Evolutionary conservation across 495 filamentous ascomycete species (phyloP), one percentile per base, ranked within the genome.

Genomic region (Letharia lupina): DNA sequence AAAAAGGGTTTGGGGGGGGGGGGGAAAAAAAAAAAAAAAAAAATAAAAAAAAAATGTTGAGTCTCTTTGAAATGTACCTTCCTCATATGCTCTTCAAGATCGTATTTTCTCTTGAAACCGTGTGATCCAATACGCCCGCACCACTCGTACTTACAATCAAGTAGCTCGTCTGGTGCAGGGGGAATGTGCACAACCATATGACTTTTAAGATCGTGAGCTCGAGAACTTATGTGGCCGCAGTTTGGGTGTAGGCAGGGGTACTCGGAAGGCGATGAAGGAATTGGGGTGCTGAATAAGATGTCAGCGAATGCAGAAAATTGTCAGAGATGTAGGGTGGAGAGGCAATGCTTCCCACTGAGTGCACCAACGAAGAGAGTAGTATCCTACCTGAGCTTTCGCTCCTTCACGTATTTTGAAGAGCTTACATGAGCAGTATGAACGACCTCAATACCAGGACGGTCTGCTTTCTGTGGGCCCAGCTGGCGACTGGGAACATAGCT

Each of bases 51-150:
- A n/a, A n/a, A n/a, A n/a, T n/a, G n/a, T n/a, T n/a, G n/a, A n/a
- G n/a, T 37, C 16, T 78, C 75, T 45, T 80, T 71, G 48, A 82
- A 78, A 75, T 95, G 93, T 12, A 91, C 91, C 6, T 90, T 86
- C 37, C 91, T 85, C 28, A 92, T 74, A 73, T 97, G 93, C 76
- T 97, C 93, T 67, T 89, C 87, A 4, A 95, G 81, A 68, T 97
- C 95, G 75, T 96, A 92, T 63, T 87, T 84, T 2, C 93, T 85
- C 20, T 89, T 88, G 73, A 96, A 97, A 3, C 90, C 91, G 68
- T 88, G 84, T 71, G 83, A 85, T 1, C 81, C 82, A 72, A 88
- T 87, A 16, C 91, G 87, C 71, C 91, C 90, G 79, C 93, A 96
- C 73, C 87, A 84, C 20, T 76, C 70, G 65, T 90, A 83, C 0